phyloP scores from a whole-genome alignment of 306 rosid species.

The Prunus persica region DNA sequence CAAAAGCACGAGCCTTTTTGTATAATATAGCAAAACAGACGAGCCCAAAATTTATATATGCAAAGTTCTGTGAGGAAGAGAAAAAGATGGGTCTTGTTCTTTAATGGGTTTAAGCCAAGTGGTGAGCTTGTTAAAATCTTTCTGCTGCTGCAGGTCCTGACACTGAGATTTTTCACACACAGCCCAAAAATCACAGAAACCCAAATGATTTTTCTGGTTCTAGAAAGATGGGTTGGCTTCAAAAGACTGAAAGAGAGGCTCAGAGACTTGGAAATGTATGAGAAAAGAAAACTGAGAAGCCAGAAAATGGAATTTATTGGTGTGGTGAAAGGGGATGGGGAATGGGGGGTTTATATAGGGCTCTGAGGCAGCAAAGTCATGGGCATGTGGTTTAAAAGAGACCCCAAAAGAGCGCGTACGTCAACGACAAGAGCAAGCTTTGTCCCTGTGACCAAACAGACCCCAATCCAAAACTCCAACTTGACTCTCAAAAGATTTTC shows the following conservation, averaged over 20 bases:
- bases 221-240: background rate
- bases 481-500: background rate
- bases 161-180: conserved; percentile 15
- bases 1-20: background rate
- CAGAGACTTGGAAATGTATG: no score
- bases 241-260: background rate
- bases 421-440: background rate
- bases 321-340: background rate
- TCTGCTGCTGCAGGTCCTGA: background rate
- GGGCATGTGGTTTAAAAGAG: background rate
- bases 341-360: conserved; percentile 7
- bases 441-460: background rate
- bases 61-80: background rate
- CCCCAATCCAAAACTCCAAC: background rate
- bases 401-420: conserved; percentile 16
- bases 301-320: background rate
- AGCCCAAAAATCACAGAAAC: conserved; percentile 23
- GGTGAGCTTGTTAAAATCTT: background rate
- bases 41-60: background rate
- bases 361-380: background rate
- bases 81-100: background rate
- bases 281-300: background rate
- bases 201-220: background rate
- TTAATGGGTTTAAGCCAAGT: background rate
- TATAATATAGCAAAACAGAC: background rate